phyloP scores from a whole-genome alignment of 164 flowering plant genomes.

The Litsea cubeba region DNA sequence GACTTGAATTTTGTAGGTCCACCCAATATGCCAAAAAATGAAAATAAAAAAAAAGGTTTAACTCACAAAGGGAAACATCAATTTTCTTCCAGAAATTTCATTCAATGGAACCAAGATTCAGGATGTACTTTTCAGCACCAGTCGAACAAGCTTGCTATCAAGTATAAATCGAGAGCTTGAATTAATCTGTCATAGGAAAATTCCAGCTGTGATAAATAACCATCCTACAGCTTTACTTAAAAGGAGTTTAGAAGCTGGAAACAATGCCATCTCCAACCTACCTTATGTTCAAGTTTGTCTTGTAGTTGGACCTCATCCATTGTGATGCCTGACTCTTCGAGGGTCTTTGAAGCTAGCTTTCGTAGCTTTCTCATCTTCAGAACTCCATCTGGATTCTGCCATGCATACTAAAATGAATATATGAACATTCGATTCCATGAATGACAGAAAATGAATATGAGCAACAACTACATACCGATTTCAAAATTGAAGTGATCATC shows the following conservation, averaged over 20 bases:
- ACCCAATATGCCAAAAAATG: no score
- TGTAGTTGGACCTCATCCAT: constrained; percentile 38
- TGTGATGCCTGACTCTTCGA: constrained; percentile 50
- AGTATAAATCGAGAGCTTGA: constrained; percentile 63
- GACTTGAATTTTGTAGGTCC: no score
- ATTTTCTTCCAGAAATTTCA: constrained; percentile 1
- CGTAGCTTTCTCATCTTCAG: constrained; percentile 60
- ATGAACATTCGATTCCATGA: not conserved
- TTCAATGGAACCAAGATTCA: not conserved
- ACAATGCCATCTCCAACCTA: constrained; percentile 7
- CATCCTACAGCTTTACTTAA: not conserved
- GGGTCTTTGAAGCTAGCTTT: constrained; percentile 48
- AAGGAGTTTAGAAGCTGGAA: not conserved
- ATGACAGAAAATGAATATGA: not conserved
- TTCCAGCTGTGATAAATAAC: not conserved
- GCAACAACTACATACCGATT: constrained; percentile 46
- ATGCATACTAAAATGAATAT: not conserved
- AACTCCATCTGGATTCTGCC: constrained; percentile 55
- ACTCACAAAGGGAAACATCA: not conserved
- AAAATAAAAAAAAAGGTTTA: no score
- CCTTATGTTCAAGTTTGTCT: constrained; percentile 51
- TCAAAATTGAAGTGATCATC: constrained; percentile 58
- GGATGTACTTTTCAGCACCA: constrained; percentile 35
- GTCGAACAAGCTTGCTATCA: constrained; percentile 50
- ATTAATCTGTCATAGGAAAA: constrained; percentile 41